phyloP scores from a whole-genome alignment of 2,329 filamentous ascomycete species.

The Passalora sequoiae region DNA sequence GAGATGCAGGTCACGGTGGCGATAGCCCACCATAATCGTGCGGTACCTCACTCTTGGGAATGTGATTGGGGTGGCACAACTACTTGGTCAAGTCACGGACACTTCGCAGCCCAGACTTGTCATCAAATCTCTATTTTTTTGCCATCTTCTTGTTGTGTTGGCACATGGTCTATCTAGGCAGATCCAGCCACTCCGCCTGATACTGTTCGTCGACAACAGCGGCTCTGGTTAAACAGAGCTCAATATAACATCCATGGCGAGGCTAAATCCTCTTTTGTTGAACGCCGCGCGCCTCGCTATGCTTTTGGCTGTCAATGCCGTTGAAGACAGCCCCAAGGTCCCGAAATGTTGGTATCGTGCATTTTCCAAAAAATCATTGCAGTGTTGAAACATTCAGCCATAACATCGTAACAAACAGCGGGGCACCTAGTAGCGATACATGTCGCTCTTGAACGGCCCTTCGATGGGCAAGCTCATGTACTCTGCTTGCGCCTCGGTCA shows the following conservation, averaged over 20 bases:
- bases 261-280: conserved; percentile 18
- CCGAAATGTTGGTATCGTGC: conserved; percentile 21
- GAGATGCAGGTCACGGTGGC: neutral
- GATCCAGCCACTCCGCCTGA: conserved; percentile 2
- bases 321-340: too few relatives aligned
- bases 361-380: conserved; percentile 12
- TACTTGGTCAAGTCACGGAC: too few relatives aligned
- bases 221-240: conserved; percentile 6
- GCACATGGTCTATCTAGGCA: conserved; percentile 4
- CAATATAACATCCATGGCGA: neutral
- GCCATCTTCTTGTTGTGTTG: conserved; percentile 1
- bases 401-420: conserved; percentile 19
- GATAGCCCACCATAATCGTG: neutral
- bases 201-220: too few relatives aligned
- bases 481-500: conserved; percentile 82
- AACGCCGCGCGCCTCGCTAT: conserved; percentile 25
- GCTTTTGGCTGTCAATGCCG: conserved; percentile 19
- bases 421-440: conserved; percentile 67
- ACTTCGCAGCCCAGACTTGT: too few relatives aligned
- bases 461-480: conserved; percentile 82
- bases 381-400: conserved; percentile 26
- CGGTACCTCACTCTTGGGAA: too few relatives aligned
- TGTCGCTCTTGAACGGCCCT: conserved; percentile 95
- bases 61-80: too few relatives aligned
- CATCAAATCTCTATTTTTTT: conserved; percentile 5